Conservation (phyloP, 2,329 filamentous ascomycete species). For the Kalaharituber pfeilii region DNA sequence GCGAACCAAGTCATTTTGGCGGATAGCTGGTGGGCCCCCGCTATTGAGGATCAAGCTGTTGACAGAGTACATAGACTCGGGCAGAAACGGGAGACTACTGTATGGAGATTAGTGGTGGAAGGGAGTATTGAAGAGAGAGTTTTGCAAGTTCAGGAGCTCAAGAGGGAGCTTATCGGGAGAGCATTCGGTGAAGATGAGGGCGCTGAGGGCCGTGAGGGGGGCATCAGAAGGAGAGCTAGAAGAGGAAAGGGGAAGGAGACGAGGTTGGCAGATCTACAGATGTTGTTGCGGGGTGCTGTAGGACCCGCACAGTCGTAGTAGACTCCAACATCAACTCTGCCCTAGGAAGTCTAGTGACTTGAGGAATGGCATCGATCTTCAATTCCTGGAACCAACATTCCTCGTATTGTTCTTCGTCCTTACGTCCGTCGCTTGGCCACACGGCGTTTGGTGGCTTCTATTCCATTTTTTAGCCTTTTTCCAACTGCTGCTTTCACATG, state of each 20-base stretch:
- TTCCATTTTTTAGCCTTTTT: too few species aligned
- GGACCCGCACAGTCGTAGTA: not conserved
- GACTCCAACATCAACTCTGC: too few species aligned
- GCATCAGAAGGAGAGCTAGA: not conserved
- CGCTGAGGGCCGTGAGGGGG: not conserved
- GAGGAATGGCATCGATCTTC: too few species aligned
- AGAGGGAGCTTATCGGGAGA: conserved; percentile 65
- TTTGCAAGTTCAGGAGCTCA: conserved; percentile 78
- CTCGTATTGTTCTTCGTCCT: too few species aligned
- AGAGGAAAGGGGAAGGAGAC: not conserved
- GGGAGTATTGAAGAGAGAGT: conserved; percentile 86
- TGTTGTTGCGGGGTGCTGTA: not conserved
- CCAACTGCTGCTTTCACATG: too few species aligned
- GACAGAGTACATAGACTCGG: conserved; percentile 97
- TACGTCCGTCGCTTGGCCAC: too few species aligned
- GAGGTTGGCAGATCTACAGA: conserved; percentile 1
- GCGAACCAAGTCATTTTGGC: conserved; percentile 81
- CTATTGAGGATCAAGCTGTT: conserved; percentile 95
- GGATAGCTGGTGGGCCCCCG: conserved; percentile 97
- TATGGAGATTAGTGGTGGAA: conserved; percentile 82
- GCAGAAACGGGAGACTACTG: conserved; percentile 81
- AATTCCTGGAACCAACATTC: too few species aligned
- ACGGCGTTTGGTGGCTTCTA: too few species aligned
- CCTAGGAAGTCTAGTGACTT: too few species aligned
- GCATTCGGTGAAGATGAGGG: not conserved